Conservation (phyloP, 2,329 filamentous ascomycete species). For the Penicillium sp. region DNA sequence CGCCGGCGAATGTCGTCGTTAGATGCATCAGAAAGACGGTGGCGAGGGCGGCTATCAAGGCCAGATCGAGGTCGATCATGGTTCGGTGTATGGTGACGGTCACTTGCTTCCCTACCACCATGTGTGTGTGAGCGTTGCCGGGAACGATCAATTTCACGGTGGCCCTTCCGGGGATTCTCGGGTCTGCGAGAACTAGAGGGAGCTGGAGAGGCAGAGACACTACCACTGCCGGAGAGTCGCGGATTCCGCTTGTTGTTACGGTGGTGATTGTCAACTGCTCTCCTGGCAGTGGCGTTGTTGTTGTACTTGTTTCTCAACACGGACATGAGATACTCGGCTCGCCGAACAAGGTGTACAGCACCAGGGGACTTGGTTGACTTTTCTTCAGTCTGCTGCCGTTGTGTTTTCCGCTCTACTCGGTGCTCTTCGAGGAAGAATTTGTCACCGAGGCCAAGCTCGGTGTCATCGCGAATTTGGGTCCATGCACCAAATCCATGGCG, state of each 20-base stretch:
- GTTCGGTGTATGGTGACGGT: conserved; percentile 46
- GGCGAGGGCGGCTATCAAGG: conserved; percentile 37
- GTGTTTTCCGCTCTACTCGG: conserved; percentile 95
- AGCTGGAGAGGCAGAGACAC: conserved; percentile 49
- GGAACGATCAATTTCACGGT: conserved; percentile 45
- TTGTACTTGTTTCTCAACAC: conserved; percentile 85
- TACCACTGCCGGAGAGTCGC: conserved; percentile 37
- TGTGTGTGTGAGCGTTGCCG: conserved; percentile 45
- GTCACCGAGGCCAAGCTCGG: conserved; percentile 79
- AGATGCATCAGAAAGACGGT: conserved; percentile 35
- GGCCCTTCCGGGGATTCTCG: conserved; percentile 37
- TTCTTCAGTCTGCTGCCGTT: conserved; percentile 68
- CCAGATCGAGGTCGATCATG: conserved; percentile 42
- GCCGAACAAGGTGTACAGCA: conserved; percentile 93
- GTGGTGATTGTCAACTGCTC: conserved; percentile 86
- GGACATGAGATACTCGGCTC: conserved; percentile 93
- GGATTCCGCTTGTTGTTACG: conserved; percentile 82
- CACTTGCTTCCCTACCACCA: conserved; percentile 44
- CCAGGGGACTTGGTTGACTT: conserved; percentile 75
- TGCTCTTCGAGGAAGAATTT: conserved; percentile 98
- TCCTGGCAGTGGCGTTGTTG: conserved; percentile 70
- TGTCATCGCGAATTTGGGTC: conserved; percentile 89
- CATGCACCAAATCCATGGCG: conserved; percentile 95
- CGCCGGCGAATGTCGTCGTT: conserved; percentile 39
- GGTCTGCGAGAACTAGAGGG: conserved; percentile 34